Evolutionary conservation across 495 filamentous ascomycete species (phyloP).

Genomic region (Hapsidospora chrysogenum): DNA sequence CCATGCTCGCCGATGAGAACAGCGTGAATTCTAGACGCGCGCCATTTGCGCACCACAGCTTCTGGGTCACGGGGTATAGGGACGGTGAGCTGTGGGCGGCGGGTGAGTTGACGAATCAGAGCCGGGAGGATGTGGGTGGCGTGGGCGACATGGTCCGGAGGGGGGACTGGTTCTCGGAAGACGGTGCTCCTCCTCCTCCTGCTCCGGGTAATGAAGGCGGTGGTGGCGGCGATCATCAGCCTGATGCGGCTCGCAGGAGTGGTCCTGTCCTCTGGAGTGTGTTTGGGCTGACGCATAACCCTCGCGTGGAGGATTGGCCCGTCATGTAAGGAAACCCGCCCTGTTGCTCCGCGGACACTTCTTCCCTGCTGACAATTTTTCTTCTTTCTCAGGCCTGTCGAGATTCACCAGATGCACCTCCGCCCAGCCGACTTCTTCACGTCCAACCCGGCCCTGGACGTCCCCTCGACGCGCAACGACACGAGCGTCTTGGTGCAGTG

Average conservation of each 20-base stretch:
- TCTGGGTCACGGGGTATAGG: constrained; percentile 54
- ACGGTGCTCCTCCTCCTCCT: too few relatives aligned
- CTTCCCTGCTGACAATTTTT: background rate
- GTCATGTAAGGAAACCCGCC: constrained; percentile 28
- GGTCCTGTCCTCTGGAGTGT: constrained; percentile 36
- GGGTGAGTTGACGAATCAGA: constrained; percentile 67
- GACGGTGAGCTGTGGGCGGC: constrained; percentile 59
- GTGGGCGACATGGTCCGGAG: constrained; percentile 14
- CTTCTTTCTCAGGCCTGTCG: constrained; percentile 32
- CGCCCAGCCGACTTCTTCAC: constrained; percentile 38
- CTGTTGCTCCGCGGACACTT: background rate
- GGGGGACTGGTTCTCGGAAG: constrained; percentile 16
- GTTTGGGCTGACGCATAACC: constrained; percentile 42
- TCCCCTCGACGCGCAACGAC: constrained; percentile 32
- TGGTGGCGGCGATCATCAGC: constrained; percentile 5
- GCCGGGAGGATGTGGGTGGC: constrained; percentile 30
- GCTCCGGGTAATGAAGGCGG: background rate
- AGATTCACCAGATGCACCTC: constrained; percentile 40
- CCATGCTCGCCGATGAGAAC: constrained; percentile 45
- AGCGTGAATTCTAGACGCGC: constrained; percentile 47
- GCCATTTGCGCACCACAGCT: constrained; percentile 55
- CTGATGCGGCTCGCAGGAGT: constrained; percentile 10
- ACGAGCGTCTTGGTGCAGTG: constrained; percentile 2
- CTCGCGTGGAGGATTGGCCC: constrained; percentile 41
- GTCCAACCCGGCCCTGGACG: constrained; percentile 35